A percentile compares a stretch with the other conserved stretches of the same genome.
These are phyloP conservation scores for Arachnomyces sp. DNA, from an alignment of 2,329 filamentous ascomycete species.

Conservation along the genomic window DNA sequence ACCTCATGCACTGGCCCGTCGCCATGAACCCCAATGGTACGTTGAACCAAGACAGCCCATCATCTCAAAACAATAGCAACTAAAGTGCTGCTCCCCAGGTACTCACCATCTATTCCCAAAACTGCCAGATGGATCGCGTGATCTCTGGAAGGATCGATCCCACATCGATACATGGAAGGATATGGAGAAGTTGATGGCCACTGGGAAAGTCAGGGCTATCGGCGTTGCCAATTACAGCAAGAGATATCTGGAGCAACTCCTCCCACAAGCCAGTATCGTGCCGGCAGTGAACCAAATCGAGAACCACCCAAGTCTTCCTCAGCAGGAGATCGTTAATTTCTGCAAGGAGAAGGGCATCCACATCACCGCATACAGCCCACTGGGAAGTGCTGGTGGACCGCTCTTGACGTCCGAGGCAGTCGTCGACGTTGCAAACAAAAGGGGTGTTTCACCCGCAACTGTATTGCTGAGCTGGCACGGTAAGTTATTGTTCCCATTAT, in stretches of 20 bases:
- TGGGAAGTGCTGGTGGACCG: slow-evolving; percentile 37
- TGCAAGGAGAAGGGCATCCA: slow-evolving; percentile 45
- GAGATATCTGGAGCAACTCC: slow-evolving; percentile 47
- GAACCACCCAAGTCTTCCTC: slow-evolving; percentile 63
- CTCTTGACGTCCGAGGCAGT: slow-evolving; percentile 36
- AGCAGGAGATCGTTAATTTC: slow-evolving; percentile 46
- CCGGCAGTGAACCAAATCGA: slow-evolving; percentile 77
- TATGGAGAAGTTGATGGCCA: slow-evolving; percentile 52
- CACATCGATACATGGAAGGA: slow-evolving; percentile 72
- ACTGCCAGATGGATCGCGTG: slow-evolving; percentile 63
- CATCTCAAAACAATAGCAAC: slow-evolving; percentile 2
- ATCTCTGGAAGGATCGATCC: slow-evolving; percentile 61
- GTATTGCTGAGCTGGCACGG: slow-evolving; percentile 40
- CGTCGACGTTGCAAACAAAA: slow-evolving; percentile 34
- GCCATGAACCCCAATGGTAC: slow-evolving; percentile 67
- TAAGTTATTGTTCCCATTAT: slow-evolving; percentile 16
- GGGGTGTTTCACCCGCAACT: slow-evolving; percentile 30
- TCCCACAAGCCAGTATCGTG: slow-evolving; percentile 50
- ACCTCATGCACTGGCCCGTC: slow-evolving; percentile 76
- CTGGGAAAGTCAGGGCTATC: slow-evolving; percentile 50
- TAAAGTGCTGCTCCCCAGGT: slow-evolving; percentile 13
- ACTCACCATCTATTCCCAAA: slow-evolving; percentile 56
- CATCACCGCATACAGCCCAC: slow-evolving; percentile 44
- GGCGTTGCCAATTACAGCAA: slow-evolving; percentile 54
- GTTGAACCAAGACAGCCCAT: slow-evolving; percentile 4